Percentiles rank a stretch among this genome's conserved stretches.
Evolutionary conservation across 2,329 filamentous ascomycete genomes (phyloP).

Genomic region (Xenosphaeropsis pyriputrescens): DNA sequence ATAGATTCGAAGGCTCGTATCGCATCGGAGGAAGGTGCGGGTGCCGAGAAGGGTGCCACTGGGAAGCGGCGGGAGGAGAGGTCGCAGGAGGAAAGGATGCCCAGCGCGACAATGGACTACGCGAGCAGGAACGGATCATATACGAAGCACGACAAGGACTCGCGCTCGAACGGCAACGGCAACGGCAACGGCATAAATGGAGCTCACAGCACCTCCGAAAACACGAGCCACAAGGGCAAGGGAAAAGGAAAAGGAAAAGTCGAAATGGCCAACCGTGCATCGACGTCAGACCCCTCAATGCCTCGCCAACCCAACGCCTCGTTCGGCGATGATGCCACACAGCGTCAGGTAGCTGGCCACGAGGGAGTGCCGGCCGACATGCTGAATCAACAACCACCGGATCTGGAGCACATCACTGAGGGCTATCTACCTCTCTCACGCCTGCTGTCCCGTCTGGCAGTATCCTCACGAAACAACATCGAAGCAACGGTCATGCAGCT

Average conservation of each 20-base stretch:
- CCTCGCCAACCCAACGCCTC: constrained; percentile 10
- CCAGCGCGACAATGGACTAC: constrained; percentile 40
- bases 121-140: constrained; percentile 35
- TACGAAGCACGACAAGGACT: constrained; percentile 39
- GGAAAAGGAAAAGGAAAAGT: constrained; percentile 11
- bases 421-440: constrained; percentile 64
- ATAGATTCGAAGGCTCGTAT: too few relatives aligned
- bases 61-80: constrained; percentile 10
- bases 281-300: constrained; percentile 7
- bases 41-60: constrained; percentile 5
- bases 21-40: too few relatives aligned
- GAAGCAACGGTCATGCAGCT: constrained; percentile 55
- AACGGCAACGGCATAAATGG: constrained; percentile 31
- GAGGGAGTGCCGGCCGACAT: constrained; percentile 11
- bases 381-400: constrained; percentile 39
- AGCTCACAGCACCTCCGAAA: constrained; percentile 17
- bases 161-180: constrained; percentile 25
- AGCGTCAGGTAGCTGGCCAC: constrained; percentile 6
- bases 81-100: constrained; percentile 24
- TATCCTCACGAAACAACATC: constrained; percentile 70
- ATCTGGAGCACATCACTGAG: constrained; percentile 57
- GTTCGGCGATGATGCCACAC: constrained; percentile 6
- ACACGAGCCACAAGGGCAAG: constrained; percentile 17
- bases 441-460: constrained; percentile 64
- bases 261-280: constrained; percentile 7